Evolutionary conservation across 2,329 filamentous ascomycete species (phyloP).

Genomic region (Aspergillus puulaauensis): DNA sequence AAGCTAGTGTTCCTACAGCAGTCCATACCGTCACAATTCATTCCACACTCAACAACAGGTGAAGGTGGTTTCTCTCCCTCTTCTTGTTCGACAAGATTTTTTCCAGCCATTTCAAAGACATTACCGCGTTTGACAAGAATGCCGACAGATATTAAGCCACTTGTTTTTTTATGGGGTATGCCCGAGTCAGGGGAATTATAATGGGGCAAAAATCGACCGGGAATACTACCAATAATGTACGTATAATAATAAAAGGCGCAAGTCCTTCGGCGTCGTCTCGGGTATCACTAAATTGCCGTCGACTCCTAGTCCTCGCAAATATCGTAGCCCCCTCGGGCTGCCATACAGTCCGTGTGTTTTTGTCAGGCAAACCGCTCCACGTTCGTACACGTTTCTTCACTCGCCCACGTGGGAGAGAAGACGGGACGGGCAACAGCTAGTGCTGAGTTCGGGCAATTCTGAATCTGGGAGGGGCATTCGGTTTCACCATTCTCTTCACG

Average conservation of each 20-base stretch:
- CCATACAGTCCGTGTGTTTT: neutral
- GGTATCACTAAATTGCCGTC: neutral
- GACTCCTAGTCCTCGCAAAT: neutral
- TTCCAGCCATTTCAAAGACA: neutral
- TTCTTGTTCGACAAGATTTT: neutral
- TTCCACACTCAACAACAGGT: neutral
- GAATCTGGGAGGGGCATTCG: no score
- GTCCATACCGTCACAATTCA: neutral
- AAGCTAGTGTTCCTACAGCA: conserved; percentile 8
- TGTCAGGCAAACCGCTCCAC: neutral
- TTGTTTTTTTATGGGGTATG: neutral
- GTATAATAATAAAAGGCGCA: neutral
- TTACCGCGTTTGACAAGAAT: neutral
- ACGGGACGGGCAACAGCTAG: conserved; percentile 6
- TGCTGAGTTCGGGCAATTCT: neutral
- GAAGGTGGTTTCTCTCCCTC: neutral
- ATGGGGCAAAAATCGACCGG: neutral
- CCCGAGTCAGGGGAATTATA: neutral
- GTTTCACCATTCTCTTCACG: neutral
- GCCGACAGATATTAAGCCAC: neutral
- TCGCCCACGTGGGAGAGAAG: conserved; percentile 15
- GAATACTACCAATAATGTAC: neutral
- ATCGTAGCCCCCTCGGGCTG: neutral
- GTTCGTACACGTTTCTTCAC: neutral
- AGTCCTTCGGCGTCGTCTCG: neutral